Percentiles rank a stretch among this genome's conserved stretches.
Conservation (phyloP, 2,329 filamentous ascomycete genomes). For the Calonectria pseudoreteaudii region DNA sequence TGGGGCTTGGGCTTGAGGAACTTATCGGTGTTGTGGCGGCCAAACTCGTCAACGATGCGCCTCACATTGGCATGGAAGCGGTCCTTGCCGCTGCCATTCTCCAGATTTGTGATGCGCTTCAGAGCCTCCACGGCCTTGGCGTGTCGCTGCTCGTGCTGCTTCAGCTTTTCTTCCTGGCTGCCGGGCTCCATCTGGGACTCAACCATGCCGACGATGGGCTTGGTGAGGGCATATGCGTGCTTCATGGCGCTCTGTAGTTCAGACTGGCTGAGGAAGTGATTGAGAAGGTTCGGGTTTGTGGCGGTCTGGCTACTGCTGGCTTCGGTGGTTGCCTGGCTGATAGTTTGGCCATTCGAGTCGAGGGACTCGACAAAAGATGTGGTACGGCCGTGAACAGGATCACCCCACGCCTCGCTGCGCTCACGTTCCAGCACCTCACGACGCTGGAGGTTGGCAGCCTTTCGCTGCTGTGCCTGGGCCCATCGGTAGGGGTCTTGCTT, state of each 20-base stretch:
- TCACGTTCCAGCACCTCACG: slow-evolving; percentile 76
- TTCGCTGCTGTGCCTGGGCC: slow-evolving; percentile 85
- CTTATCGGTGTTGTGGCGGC: slow-evolving; percentile 87
- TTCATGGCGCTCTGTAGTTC: slow-evolving; percentile 76
- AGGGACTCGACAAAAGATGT: slow-evolving; percentile 90
- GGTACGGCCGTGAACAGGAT: slow-evolving; percentile 81
- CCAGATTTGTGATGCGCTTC: slow-evolving; percentile 80
- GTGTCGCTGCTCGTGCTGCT: slow-evolving; percentile 67
- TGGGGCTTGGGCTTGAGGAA: slow-evolving; percentile 72
- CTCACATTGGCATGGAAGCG: slow-evolving; percentile 84
- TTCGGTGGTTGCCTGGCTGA: slow-evolving; percentile 51
- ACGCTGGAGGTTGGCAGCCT: slow-evolving; percentile 83
- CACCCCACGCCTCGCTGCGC: slow-evolving; percentile 75
- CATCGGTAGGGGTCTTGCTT: slow-evolving; percentile 85
- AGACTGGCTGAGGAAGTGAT: slow-evolving; percentile 74
- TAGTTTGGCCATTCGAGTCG: slow-evolving; percentile 69
- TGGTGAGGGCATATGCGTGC: slow-evolving; percentile 76
- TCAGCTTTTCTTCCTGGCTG: slow-evolving; percentile 49
- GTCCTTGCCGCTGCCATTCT: slow-evolving; percentile 83
- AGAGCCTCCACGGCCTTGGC: slow-evolving; percentile 80
- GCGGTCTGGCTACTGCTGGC: slow-evolving; percentile 55
- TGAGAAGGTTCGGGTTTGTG: slow-evolving; percentile 67
- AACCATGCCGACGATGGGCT: slow-evolving; percentile 60
- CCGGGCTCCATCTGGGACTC: slow-evolving; percentile 55
- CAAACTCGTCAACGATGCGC: slow-evolving; percentile 88